Conservation (phyloP, 2,329 filamentous ascomycete genomes). For the Pleomassaria siparia region DNA sequence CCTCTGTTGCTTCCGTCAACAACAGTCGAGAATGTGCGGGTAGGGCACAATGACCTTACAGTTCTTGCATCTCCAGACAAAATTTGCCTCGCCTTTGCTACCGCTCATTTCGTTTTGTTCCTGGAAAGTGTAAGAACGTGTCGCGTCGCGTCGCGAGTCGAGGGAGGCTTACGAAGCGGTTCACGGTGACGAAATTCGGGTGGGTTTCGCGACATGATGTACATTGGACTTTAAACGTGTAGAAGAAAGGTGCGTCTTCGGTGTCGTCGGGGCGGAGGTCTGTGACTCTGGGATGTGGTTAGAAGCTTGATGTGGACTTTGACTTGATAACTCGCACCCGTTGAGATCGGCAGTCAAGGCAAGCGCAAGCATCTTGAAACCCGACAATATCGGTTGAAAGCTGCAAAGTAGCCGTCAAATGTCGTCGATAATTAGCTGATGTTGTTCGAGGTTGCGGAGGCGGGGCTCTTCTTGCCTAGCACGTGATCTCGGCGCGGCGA, state of each 20-base stretch:
- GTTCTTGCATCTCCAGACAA: slow-evolving; percentile 99
- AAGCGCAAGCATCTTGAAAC: slow-evolving; percentile 38
- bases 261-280: slow-evolving; percentile 84
- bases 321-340: slow-evolving; percentile 21
- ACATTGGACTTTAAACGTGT: slow-evolving; percentile 97
- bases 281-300: slow-evolving; percentile 68
- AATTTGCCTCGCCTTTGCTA: slow-evolving; percentile 94
- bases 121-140: slow-evolving; percentile 47
- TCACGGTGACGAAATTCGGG: slow-evolving; percentile 82
- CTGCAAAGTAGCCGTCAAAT: neutral
- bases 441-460: slow-evolving; percentile 14
- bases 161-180: slow-evolving; percentile 71
- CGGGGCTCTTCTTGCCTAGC: slow-evolving; percentile 5
- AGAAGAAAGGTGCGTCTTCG: slow-evolving; percentile 82
- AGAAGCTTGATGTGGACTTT: neutral
- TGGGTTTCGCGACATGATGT: slow-evolving; percentile 95
- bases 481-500: slow-evolving; percentile 8
- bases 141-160: neutral
- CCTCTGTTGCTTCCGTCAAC: slow-evolving; percentile 54
- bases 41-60: slow-evolving; percentile 71
- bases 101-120: slow-evolving; percentile 89
- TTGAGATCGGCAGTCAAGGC: slow-evolving; percentile 42
- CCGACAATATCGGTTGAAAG: neutral
- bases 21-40: neutral
- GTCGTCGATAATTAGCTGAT: neutral